Base-by-base conservation (phyloP, 2,329 filamentous ascomycete genomes). In the Colletotrichum nymphaeae region DNA sequence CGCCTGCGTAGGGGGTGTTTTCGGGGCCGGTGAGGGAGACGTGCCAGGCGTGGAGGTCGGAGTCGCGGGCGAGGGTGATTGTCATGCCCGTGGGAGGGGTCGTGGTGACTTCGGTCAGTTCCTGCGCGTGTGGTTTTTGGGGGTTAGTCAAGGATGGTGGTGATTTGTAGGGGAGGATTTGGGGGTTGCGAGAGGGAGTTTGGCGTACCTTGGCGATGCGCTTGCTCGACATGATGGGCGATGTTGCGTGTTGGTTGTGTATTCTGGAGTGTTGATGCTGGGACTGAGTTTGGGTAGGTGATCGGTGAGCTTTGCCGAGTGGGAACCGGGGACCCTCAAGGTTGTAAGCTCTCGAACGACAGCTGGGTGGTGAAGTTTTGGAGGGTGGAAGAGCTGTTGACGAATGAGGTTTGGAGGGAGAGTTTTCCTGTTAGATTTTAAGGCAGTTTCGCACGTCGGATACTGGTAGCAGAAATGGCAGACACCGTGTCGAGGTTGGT, bases 1-100 rank as follows among this genome's bases (percentile, higher is more conserved):
- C 95, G 78, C 91, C 92, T 87, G 82, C 79, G 84, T 89, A 91
- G 76, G 84, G 78, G 3, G 86, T 85, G 46, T 76, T 72, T 3
- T 83, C 62, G 0, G 88, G 88, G 1, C 87, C 87, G 2, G 78
- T 53, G 70, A 91, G 82, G 19, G 80, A 82, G 75, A 89, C 80
- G 80, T 86, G 83, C 89, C 89, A 91, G 52, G 79, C 84, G 84
- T 88, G 84, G 67, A 91, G 81, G 80, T 89, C 81, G 60, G 83
- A 76, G 75, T 87, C 85, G 74, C 82, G 79, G 67, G 86, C 81
- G 22, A 90, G 86, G 71, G 78, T 49, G 78, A 90, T 77, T 72
- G 80, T 80, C 80, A 88, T 87, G 78, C 86, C 88, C 0, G 78
- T 69, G 0, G 88, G 88, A 0, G 88, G 87, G 49, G 78, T 77